These are phyloP conservation scores for Abrus precatorius DNA, from an alignment of 306 rosid species.

Conservation along the genomic window DNA sequence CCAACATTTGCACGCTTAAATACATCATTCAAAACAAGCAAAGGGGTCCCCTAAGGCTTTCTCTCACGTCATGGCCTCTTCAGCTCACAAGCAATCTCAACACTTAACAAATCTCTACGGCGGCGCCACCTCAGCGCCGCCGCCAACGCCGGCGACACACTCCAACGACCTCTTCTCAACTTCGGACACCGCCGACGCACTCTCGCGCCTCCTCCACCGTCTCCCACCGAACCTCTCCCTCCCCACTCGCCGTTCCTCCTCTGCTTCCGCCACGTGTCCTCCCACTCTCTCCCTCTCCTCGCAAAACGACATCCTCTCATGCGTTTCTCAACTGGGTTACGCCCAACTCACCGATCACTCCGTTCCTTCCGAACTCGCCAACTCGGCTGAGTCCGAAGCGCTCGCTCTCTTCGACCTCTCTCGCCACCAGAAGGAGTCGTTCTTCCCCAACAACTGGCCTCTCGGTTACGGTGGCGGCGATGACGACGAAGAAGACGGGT, in stretches of 20 bases:
- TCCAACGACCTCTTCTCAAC: conserved; percentile 51
- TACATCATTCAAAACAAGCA: background rate
- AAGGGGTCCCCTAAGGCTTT: background rate
- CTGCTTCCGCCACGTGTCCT: conserved; percentile 56
- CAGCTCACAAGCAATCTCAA: conserved; percentile 60
- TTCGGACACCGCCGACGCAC: conserved; percentile 69
- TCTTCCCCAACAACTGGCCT: conserved; percentile 75
- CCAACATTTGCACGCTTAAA: background rate
- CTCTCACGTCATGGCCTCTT: conserved; percentile 62
- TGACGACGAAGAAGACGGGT: conserved; percentile 47
- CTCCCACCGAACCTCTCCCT: conserved; percentile 83
- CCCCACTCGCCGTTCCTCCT: conserved; percentile 60
- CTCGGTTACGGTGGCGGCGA: conserved; percentile 63
- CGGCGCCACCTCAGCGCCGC: conserved; percentile 90
- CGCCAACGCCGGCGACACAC: conserved; percentile 79
- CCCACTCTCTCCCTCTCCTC: conserved; percentile 64
- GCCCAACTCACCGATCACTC: conserved; percentile 74
- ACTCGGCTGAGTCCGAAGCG: conserved; percentile 83
- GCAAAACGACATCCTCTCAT: conserved; percentile 49
- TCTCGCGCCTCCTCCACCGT: conserved; percentile 79
- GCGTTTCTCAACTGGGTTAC: conserved; percentile 69
- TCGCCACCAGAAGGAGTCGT: conserved; percentile 53
- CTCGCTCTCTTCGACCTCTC: conserved; percentile 69
- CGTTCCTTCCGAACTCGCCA: conserved; percentile 63
- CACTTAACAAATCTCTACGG: conserved; percentile 54